Evolutionary conservation across 139 green algal species (phyloP), one percentile per base, ranked within the genome.

Genomic region (Pleodorina starrii): DNA sequence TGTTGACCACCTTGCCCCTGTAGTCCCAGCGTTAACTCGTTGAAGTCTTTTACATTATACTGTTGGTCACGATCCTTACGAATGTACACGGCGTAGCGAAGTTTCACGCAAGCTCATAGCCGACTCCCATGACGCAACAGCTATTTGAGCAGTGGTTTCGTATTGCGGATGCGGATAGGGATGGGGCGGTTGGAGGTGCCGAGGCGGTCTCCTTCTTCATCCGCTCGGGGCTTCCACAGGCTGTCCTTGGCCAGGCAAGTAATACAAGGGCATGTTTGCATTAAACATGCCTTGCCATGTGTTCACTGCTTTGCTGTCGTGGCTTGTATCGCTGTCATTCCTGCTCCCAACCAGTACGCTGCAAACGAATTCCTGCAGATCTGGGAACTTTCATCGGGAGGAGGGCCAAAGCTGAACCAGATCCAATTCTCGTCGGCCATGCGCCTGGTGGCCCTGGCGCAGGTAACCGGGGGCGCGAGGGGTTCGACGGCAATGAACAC

Each of bases 191-290:
- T 21, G 92, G 86, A 44, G 96, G 96, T 14, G 66, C 42, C 6
- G 97, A 99, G 66, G 97, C 97, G 29, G 97, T 98, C 0, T 69
- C 89, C 21, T 99, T 99, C 88, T 98, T 98, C 81, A 79, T 89
- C 32, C 90, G 92, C 1, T 96, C 94, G 1, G 94, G 93, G 12
- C 89, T 99, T 17, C 87, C 92, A 0, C 90, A 97, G 40, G 90
- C 91, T 21, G 94, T 95, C 2, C 90, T 99, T 17, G 97, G 96
- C n/a, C 93, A 98, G 94, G 96, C 96, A 43, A 46, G 88, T 29
- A 32, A 11, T 17, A n/a, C n/a, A n/a, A n/a, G n/a, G n/a, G n/a
- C n/a, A n/a, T n/a, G n/a, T n/a, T n/a, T n/a, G n/a, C n/a, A n/a
- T n/a, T n/a, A n/a, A n/a, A n/a, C n/a, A n/a, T n/a, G n/a, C n/a